Percentiles rank a stretch among this genome's conserved stretches.
phyloP scores from a whole-genome alignment of 73 alveolate genomes.

The Effrenium voratum region DNA sequence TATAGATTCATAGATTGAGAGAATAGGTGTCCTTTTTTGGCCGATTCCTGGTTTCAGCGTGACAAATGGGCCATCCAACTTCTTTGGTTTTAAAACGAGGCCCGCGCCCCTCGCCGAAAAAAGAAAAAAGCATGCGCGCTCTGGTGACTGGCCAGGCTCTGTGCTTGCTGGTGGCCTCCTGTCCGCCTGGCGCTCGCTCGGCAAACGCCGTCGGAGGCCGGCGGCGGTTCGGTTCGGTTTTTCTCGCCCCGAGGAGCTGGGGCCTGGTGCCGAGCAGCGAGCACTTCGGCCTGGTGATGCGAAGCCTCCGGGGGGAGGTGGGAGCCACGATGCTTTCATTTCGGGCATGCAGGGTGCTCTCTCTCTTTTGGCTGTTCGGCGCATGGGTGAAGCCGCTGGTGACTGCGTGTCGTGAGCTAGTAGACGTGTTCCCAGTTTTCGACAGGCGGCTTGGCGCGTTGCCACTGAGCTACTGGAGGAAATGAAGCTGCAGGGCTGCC shows the following conservation, averaged over 20 bases:
- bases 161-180: conserved; percentile 46
- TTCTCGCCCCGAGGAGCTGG: conserved; percentile 7
- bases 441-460: conserved; percentile 27
- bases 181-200: background rate
- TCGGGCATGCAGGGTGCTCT: background rate
- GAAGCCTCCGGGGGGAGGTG: conserved; percentile 26
- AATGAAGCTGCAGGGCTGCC: conserved; percentile 13
- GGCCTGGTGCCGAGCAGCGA: conserved; percentile 66
- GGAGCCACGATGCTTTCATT: background rate
- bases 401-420: background rate
- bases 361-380: background rate
- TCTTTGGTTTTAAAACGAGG: no score
- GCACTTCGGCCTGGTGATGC: conserved; percentile 60
- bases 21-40: no score
- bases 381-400: background rate
- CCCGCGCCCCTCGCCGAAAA: no score
- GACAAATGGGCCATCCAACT: no score
- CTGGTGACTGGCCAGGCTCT: background rate
- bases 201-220: background rate
- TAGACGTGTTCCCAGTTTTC: no score
- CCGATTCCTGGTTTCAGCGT: no score
- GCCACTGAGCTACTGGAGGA: conserved; percentile 62
- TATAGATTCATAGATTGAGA: no score
- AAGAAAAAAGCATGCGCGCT: no score
- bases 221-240: background rate